Base-by-base conservation (phyloP, 106 monocot genomes). In the Dendrobium catenatum region DNA sequence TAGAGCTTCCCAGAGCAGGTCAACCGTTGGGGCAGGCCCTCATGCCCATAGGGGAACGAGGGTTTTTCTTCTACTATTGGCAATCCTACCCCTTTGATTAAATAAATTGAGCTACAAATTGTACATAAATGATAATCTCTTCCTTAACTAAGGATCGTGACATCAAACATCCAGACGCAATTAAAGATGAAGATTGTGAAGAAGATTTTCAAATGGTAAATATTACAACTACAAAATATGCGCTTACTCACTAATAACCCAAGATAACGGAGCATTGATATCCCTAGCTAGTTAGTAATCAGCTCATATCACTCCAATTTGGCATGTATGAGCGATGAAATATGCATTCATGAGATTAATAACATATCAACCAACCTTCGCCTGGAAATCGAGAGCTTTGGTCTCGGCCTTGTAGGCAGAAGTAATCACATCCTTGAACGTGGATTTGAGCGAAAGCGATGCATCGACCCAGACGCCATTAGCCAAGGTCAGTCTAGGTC, bases 401-500 rank as follows among this genome's bases (percentile, higher is more conserved):
- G 87, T 84, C 76, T 89, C 86, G 5, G 95, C 92, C 81, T 86
- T 87, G 58, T 86, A 90, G 9, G 61, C 72, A 10, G 46, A 42
- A 27, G 74, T 46, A 2, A 84, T 85, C 59, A 86, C 56, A 80
- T 86, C 79, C 77, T 81, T 76, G 81, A 95, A 95, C 0, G 82
- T 24, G 16, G 73, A 26, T 61, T 90, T 90, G 46, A 95, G 74
- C 0, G 81, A 31, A 17, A 89, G 72, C 29, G 87, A 84, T 3
- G 78, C 73, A 47, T 95, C 95, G 56, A 92, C 81, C 87, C 88
- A 95, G 33, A 92, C 92, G 11, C 90, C 92, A 73, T 89, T 89
- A 47, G 87, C 86, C 40, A 92, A 88, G 18, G 84, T 74, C 31
- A 95, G 6, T n/a, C 77, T 58, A 13, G 95, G 95, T 17, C 92